Conservation (phyloP, 179 eudicot species). For the Beta lomatogona region DNA sequence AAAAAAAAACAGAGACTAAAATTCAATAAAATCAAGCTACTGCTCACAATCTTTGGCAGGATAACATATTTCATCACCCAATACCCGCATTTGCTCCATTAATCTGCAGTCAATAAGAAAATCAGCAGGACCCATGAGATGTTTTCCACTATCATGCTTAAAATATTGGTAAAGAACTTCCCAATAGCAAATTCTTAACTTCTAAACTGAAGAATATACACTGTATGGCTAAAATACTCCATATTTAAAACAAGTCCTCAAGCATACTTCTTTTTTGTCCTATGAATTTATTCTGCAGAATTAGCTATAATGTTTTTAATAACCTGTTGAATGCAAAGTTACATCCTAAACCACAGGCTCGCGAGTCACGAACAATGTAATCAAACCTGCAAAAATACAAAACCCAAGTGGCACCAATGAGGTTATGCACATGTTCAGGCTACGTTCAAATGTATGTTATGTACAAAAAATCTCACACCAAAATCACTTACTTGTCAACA, state of each 20-base stretch:
- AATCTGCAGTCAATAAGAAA: slow-evolving; percentile 43
- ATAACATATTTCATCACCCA: slow-evolving; percentile 84
- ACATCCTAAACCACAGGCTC: slow-evolving; percentile 88
- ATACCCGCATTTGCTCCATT: slow-evolving; percentile 75
- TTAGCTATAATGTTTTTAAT: background rate
- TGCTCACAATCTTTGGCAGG: slow-evolving; percentile 76
- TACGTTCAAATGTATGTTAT: background rate
- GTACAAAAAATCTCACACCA: background rate
- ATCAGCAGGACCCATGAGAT: background rate
- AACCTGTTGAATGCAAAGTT: slow-evolving; percentile 74
- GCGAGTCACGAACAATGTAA: slow-evolving; percentile 69
- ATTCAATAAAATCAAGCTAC: background rate
- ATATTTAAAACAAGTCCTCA: no score
- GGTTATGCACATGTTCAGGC: background rate
- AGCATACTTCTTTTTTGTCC: background rate
- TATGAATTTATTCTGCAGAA: background rate
- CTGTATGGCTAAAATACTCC: background rate
- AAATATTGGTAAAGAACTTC: background rate
- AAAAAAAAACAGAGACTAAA: no score
- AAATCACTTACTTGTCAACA: slow-evolving; percentile 68
- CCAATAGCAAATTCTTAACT: background rate
- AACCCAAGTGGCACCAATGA: background rate
- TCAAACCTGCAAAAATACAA: slow-evolving; percentile 57
- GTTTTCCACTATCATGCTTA: background rate
- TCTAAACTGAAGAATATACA: background rate